phyloP scores from a whole-genome alignment of 106 monocot genomes.

The Platanthera guangdongensis region DNA sequence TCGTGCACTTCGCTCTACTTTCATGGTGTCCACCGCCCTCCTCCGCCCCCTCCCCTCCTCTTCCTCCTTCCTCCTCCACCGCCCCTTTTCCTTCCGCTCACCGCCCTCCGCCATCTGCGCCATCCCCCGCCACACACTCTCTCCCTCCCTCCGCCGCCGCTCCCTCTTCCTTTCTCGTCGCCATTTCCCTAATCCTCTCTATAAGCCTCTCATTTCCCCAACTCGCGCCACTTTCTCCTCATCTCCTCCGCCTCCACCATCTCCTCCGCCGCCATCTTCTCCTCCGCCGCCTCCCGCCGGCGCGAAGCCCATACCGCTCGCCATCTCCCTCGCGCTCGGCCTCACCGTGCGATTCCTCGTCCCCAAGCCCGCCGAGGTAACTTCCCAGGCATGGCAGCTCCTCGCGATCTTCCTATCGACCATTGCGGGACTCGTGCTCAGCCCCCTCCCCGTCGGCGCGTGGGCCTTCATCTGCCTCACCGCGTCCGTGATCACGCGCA shows the following conservation, averaged over 20 bases:
- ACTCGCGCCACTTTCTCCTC: conserved; percentile 6
- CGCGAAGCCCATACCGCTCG: conserved; percentile 58
- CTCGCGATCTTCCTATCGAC: conserved; percentile 88
- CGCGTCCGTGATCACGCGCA: conserved; percentile 42
- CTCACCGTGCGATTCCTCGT: conserved; percentile 63
- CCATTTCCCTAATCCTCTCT: background rate
- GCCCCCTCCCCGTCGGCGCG: conserved; percentile 84
- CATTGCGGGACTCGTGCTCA: conserved; percentile 74
- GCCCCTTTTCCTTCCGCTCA: background rate
- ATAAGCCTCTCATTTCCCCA: background rate
- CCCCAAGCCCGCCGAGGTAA: conserved; percentile 59
- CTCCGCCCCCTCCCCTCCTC: conserved; percentile 17
- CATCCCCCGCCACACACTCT: conserved; percentile 9
- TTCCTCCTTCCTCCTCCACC: conserved; percentile 5
- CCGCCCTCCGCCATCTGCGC: conserved; percentile 8
- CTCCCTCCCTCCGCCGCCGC: conserved; percentile 3
- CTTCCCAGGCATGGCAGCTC: conserved; percentile 79
- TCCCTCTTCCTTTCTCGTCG: background rate
- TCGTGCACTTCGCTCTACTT: conserved; percentile 8
- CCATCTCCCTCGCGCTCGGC: conserved; percentile 63
- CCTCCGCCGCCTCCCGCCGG: conserved; percentile 19
- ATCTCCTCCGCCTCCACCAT: conserved; percentile 4
- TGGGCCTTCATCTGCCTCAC: conserved; percentile 88
- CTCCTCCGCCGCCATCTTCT: conserved; percentile 6
- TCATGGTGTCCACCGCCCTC: conserved; percentile 50